Base-by-base conservation (phyloP, 2,329 filamentous ascomycete species). In the Trichoderma lentiforme region DNA sequence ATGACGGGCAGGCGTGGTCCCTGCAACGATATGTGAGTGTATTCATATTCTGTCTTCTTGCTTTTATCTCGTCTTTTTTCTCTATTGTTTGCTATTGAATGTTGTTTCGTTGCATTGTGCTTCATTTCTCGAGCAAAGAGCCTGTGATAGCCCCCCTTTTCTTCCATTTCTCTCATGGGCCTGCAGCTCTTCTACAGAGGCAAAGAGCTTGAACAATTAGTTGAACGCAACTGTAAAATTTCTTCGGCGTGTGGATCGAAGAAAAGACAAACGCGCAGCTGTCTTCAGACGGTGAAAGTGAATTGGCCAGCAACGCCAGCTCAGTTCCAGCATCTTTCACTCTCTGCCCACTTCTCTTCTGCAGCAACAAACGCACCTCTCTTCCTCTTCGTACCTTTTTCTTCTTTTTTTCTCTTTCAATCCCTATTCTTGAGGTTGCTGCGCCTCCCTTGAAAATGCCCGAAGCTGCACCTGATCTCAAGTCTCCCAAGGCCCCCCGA, bases 11-110 rank as follows among this genome's bases (percentile, higher is more conserved):
- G 32, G 70, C 70, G 14, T 83, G 81, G 81, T 76, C 80, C 43
- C 76, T 86, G 30, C 81, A 81, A 70, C 77, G 76, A 73, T 74
- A 80, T 73, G 84, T 86, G 76, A 82, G 83, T 80, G 11, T 21
- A 14, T 26, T 26, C 4, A 3, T 26, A 26, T 4, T 26, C 26
- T 26, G 26, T 3, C 26, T 5, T 26, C 26, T 26, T 26, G 4
- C 26, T 30, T 28, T 43, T 26, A 60, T 73, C 68, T 57, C 30
- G 34, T 60, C 65, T 71, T n/a, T 58, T 58, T 63, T 30, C 6
- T 43, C 18, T 18, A 18, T 57, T 70, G 3, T 15, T 53, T 24
- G 8, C 9, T n/a, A 28, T 36, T 28, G 9, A 26, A 43, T 9
- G 15, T 18, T 18, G 4, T 14, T 60, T 18, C 36, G 12, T 32